phyloP scores from a whole-genome alignment of 2,329 filamentous ascomycete genomes.

The Aspergillus japonicus region DNA sequence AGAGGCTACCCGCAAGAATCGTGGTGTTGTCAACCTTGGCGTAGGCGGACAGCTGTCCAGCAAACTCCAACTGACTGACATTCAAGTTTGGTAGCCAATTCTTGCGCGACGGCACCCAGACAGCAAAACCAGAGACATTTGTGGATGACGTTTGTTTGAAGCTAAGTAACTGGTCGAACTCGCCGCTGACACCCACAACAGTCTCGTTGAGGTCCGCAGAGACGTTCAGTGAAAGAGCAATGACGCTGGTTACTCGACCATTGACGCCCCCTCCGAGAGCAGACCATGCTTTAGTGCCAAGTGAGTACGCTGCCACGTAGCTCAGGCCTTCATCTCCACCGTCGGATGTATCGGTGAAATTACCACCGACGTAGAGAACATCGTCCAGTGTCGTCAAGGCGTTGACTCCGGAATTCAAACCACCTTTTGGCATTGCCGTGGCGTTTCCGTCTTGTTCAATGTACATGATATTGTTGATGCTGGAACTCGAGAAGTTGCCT shows the following conservation, averaged over 20 bases:
- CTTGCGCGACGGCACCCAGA: constrained; percentile 82
- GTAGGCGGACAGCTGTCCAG: constrained; percentile 70
- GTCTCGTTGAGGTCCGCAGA: constrained; percentile 66
- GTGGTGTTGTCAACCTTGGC: constrained; percentile 58
- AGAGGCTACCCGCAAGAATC: constrained; percentile 80
- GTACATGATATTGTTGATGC: constrained; percentile 73
- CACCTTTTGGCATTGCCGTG: constrained; percentile 63
- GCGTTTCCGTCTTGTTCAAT: constrained; percentile 62
- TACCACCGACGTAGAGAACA: constrained; percentile 76
- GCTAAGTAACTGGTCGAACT: constrained; percentile 70
- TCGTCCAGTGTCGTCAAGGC: constrained; percentile 67
- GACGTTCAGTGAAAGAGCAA: constrained; percentile 76
- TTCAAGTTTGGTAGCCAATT: constrained; percentile 87
- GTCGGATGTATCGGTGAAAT: constrained; percentile 72
- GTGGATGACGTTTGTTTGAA: constrained; percentile 63
- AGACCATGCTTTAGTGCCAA: constrained; percentile 66
- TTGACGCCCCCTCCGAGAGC: constrained; percentile 83
- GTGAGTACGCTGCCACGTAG: constrained; percentile 75
- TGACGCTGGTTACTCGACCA: constrained; percentile 71
- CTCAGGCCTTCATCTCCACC: constrained; percentile 64
- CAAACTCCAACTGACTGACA: constrained; percentile 62
- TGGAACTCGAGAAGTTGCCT: constrained; percentile 74
- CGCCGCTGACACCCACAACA: constrained; percentile 75
- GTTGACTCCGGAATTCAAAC: constrained; percentile 76
- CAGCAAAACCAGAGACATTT: constrained; percentile 71